Evolutionary conservation across 192 early-diverging fungal species (phyloP), one percentile per base, ranked within the genome.

Genomic region (Backusella psychrophila): DNA sequence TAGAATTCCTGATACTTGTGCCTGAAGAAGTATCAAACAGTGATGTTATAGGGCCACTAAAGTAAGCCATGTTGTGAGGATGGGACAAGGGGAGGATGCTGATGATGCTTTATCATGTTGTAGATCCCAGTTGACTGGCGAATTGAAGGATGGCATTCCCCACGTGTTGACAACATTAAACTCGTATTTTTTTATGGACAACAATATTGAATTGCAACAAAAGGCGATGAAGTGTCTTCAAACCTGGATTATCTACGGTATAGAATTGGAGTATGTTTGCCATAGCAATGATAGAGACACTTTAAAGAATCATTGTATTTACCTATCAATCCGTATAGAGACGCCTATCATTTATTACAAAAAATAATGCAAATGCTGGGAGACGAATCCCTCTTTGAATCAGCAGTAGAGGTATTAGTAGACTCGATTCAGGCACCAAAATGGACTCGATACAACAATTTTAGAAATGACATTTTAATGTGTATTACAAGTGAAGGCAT

Each of bases 161-260:
- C 44, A 76, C 12, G 81, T 81, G 7, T 66, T 82, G n/a, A 72
- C 75, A 21, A 79, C 63, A 11, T 42, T 75, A 65, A 35, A 53
- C 12, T 56, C 66, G 6, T 69, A 70, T 15, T n/a, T 78, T 26
- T 33, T 78, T 73, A 26, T 75, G 39, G n/a, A 78, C 66, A 19
- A 76, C 71, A 74, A 68, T 41, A n/a, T 21, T 3, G 34, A 52
- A 49, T 74, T 85, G 35, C 84, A 87, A 67, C 77, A 82, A 77
- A 89, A 86, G 66, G 69, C 85, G 1, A 63, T 89, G 6, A 73
- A 76, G 21, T 89, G 88, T 70, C 74, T 89, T 46, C 81, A 84
- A 33, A 88, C 87, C 33, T 89, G 88, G 88, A 79, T 89, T 46
- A 80, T 82, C 66, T 89, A 89, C 59, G 85, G 87, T 6, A 71